A percentile compares a stretch with the other conserved stretches of the same genome.
Conservation (phyloP, 306 rosid genomes). For the Prunus kanzakura region DNA sequence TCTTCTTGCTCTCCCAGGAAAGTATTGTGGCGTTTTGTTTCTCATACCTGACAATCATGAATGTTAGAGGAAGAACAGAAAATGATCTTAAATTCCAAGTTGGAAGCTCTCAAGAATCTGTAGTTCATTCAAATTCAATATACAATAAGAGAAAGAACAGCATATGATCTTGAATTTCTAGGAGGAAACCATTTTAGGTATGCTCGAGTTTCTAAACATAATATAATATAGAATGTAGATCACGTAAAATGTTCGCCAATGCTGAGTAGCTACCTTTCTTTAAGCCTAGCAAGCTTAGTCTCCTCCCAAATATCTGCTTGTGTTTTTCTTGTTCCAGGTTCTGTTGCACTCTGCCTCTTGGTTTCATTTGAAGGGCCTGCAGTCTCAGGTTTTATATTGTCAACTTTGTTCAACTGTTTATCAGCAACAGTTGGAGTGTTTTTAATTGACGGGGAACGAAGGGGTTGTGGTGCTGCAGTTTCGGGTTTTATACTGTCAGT, state of each 20-base stretch:
- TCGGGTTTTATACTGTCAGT: conserved; percentile 17
- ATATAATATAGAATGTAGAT: background rate
- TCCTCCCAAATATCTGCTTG: conserved; percentile 69
- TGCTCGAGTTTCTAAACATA: background rate
- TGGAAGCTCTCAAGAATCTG: background rate
- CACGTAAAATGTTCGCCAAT: background rate
- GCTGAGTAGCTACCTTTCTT: conserved; percentile 39
- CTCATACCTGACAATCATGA: conserved; percentile 52
- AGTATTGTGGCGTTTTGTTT: conserved; percentile 35
- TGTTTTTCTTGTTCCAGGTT: conserved; percentile 19
- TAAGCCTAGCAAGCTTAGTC: conserved; percentile 49
- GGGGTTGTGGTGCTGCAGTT: conserved; percentile 32
- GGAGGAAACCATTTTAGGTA: too few relatives aligned
- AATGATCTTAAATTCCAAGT: background rate
- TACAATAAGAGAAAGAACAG: too few relatives aligned
- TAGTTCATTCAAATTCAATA: too few relatives aligned
- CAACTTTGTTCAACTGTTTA: too few relatives aligned
- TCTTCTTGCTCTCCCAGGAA: conserved; percentile 72
- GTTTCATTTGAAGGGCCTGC: conserved; percentile 22
- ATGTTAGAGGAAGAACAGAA: conserved; percentile 9
- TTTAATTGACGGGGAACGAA: conserved; percentile 1
- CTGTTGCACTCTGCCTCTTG: conserved; percentile 20
- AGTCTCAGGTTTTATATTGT: background rate
- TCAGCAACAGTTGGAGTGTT: too few relatives aligned
- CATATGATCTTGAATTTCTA: too few relatives aligned